phyloP scores from a whole-genome alignment of 2,329 filamentous ascomycete genomes.

The Cladosporium sp. region DNA sequence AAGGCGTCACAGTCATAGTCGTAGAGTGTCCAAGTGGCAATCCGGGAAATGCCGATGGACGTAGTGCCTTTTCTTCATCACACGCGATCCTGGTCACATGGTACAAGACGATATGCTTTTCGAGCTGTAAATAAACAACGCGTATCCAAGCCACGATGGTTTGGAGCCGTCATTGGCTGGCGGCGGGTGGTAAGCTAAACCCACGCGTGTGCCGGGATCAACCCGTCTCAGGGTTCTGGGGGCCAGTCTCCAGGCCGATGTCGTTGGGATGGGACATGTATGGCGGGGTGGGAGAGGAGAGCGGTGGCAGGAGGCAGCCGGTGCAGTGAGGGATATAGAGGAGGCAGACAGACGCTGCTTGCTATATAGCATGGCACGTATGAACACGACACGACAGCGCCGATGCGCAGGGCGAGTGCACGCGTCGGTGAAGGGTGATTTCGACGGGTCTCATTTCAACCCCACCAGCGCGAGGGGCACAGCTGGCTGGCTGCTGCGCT shows the following conservation, averaged over 20 bases:
- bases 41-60: neutral
- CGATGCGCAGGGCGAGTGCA: neutral
- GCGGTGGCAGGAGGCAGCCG: no score
- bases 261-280: no score
- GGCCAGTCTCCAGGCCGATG: neutral
- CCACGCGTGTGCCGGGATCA: slow-evolving; percentile 2
- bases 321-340: neutral
- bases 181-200: slow-evolving; percentile 1
- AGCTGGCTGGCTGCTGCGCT: neutral
- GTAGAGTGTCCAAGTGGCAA: neutral
- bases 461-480: neutral
- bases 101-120: neutral
- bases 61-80: neutral
- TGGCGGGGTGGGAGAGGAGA: no score
- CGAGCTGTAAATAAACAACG: slow-evolving; percentile 1
- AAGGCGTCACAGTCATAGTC: no score
- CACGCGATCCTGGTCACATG: neutral
- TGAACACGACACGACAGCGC: no score
- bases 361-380: no score
- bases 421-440: neutral
- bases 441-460: neutral
- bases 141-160: neutral
- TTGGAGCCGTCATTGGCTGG: slow-evolving; percentile 1
- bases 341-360: no score
- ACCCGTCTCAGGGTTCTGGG: neutral